These are phyloP conservation scores for Lachancea lanzarotensis DNA, from an alignment of 805 yeast genomes.

Conservation along the genomic window DNA sequence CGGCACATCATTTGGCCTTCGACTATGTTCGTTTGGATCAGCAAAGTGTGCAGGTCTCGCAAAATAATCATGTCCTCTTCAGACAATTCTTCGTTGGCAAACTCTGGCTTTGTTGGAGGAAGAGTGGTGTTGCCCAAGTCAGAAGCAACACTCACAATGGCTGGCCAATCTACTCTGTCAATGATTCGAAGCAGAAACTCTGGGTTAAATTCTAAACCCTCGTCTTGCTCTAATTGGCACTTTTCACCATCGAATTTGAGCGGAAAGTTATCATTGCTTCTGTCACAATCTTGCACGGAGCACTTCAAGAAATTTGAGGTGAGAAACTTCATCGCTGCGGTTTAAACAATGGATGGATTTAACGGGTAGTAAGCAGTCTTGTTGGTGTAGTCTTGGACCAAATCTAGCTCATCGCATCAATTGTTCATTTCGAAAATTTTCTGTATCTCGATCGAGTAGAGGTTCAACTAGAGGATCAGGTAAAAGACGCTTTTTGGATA, in stretches of 20 bases:
- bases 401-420: conserved; percentile 3
- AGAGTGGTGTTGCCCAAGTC: conserved; percentile 63
- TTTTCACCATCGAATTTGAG: conserved; percentile 48
- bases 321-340: conserved; percentile 68
- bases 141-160: conserved; percentile 65
- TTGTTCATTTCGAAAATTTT: not conserved
- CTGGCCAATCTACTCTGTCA: conserved; percentile 84
- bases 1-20: conserved; percentile 89
- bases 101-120: conserved; percentile 57
- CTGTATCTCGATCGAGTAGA: not conserved
- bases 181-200: conserved; percentile 71
- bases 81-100: conserved; percentile 32
- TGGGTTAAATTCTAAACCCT: conserved; percentile 68
- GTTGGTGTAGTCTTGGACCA: not conserved
- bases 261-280: conserved; percentile 74
- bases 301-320: conserved; percentile 97
- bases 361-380: not conserved
- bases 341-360: not conserved
- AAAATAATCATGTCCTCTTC: conserved; percentile 43
- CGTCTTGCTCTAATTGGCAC: conserved; percentile 69
- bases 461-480: not conserved
- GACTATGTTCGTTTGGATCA: conserved; percentile 77
- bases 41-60: conserved; percentile 66
- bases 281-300: conserved; percentile 75
- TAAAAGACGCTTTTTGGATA: not conserved